phyloP scores from a whole-genome alignment of 768 basidiomycete species.

The Lactarius trivialis region DNA sequence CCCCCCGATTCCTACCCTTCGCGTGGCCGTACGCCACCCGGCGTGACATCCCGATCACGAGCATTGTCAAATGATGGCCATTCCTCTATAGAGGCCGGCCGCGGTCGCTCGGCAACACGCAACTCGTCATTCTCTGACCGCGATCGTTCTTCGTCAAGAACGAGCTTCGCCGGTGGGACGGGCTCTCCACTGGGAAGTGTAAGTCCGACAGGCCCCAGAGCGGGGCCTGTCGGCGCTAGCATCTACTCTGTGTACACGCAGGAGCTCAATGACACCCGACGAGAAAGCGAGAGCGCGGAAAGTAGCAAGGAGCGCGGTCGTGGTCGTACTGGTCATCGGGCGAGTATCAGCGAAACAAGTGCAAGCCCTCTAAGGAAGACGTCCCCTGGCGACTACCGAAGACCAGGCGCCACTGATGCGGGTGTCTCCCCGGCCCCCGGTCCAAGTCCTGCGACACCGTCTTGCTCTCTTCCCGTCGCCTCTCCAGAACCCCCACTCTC shows the following conservation, averaged over 20 bases:
- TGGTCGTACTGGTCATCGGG: constrained; percentile 12
- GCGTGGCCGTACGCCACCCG: constrained; percentile 24
- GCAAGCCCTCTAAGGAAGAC: constrained; percentile 9
- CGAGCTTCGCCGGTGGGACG: constrained; percentile 26
- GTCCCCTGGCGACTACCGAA: background rate
- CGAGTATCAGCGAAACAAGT: constrained; percentile 19
- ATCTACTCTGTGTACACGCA: constrained; percentile 15
- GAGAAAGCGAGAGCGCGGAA: constrained; percentile 4
- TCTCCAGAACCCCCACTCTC: background rate
- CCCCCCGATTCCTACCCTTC: constrained; percentile 23
- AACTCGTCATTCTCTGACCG: constrained; percentile 49
- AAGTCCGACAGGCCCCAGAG: constrained; percentile 30
- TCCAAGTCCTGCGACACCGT: background rate
- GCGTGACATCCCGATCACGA: constrained; percentile 22
- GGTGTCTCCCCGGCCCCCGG: background rate
- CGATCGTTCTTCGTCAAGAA: constrained; percentile 37
- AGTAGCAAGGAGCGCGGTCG: constrained; percentile 21
- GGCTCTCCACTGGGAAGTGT: constrained; percentile 33
- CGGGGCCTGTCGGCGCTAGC: constrained; percentile 23
- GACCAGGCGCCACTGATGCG: background rate
- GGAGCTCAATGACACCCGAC: constrained; percentile 19
- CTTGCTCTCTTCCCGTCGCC: background rate
- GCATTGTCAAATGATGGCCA: constrained; percentile 26
- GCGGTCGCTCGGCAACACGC: constrained; percentile 52
- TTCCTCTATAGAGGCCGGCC: constrained; percentile 23